Base-by-base conservation (phyloP, 1,284 basidiomycete species). In the Puccinia coronata region DNA sequence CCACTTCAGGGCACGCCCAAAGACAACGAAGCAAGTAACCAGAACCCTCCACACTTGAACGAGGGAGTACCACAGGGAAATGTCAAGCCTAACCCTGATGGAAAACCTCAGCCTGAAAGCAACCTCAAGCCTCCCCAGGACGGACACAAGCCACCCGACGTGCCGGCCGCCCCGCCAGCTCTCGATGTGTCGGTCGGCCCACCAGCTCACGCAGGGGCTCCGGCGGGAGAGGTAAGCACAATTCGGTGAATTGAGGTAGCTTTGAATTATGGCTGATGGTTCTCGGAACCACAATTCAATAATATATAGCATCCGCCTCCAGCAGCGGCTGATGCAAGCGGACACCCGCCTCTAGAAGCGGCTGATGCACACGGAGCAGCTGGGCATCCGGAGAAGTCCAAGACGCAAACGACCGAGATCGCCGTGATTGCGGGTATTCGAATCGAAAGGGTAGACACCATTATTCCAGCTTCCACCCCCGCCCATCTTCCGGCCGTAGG, bases 381-480 rank as follows among this genome's bases (percentile, higher is more conserved):
- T 34, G 59, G 59, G 14, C 59, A 61, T 20, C 59, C 59, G 59
- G 59, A 61, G 36, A 63, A 63, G 16, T 16, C 31, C 34, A 63
- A 63, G 61, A 63, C 61, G 12, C 36, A 63, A 41, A 63, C 23
- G 9, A 63, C 61, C 6, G 61, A 63, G 36, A 63, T 63, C 36
- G 61, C 61, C 36, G 61, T 63, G 28, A 63, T 63, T 36, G 61
- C 61, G 5, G 61, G 61, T 1, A 63, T 63, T 36, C 61, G 61
- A 23, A 63, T 63, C 36, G 61, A 63, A 5, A 34, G 61, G 36
- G 36, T 63, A 41, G 61, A 63, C 61, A 34, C 36, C 23, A 20
- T 41, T 31, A 3, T 18, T 18, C 61, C 61, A 6, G 12, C 9
- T 12, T 41, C 61, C 18, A 18, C 61, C 2, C 61, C 34, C 20